phyloP scores from a whole-genome alignment of 805 yeast species.

The Kodamaea hsintzibuensis region DNA sequence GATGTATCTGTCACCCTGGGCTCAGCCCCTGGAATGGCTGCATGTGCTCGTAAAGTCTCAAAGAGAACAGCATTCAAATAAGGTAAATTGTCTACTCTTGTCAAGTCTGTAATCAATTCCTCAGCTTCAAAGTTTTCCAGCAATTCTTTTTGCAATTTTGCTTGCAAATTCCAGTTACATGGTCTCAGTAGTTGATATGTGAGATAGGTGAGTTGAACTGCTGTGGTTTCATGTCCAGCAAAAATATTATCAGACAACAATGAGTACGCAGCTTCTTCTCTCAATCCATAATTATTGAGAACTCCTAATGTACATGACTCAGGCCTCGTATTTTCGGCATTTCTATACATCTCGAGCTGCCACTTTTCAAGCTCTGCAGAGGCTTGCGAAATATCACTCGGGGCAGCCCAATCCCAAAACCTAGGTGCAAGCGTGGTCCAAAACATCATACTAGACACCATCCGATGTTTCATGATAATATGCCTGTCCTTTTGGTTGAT shows the following conservation, averaged over 20 bases:
- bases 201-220: slow-evolving; percentile 59
- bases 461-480: slow-evolving; percentile 43
- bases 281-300: slow-evolving; percentile 32
- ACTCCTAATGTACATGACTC: slow-evolving; percentile 36
- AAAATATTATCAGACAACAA: slow-evolving; percentile 61
- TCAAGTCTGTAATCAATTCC: slow-evolving; percentile 27
- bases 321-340: slow-evolving; percentile 33
- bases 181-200: slow-evolving; percentile 61
- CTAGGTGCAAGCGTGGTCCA: slow-evolving; percentile 63
- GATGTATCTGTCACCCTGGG: slow-evolving; percentile 50
- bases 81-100: slow-evolving; percentile 54
- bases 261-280: slow-evolving; percentile 37
- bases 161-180: slow-evolving; percentile 46
- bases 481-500: slow-evolving; percentile 38
- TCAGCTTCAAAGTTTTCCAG: slow-evolving; percentile 18
- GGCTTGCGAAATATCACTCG: slow-evolving; percentile 37
- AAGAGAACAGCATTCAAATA: slow-evolving; percentile 59
- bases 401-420: slow-evolving; percentile 52
- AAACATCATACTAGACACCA: slow-evolving; percentile 61
- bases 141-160: slow-evolving; percentile 49
- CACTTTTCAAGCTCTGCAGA: slow-evolving; percentile 45
- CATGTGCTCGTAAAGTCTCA: slow-evolving; percentile 62
- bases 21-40: slow-evolving; percentile 75
- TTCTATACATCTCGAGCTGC: slow-evolving; percentile 38
- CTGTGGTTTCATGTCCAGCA: slow-evolving; percentile 77